Evolutionary conservation across 2,329 filamentous ascomycete genomes (phyloP).

Genomic region (Westerdykella sp.): DNA sequence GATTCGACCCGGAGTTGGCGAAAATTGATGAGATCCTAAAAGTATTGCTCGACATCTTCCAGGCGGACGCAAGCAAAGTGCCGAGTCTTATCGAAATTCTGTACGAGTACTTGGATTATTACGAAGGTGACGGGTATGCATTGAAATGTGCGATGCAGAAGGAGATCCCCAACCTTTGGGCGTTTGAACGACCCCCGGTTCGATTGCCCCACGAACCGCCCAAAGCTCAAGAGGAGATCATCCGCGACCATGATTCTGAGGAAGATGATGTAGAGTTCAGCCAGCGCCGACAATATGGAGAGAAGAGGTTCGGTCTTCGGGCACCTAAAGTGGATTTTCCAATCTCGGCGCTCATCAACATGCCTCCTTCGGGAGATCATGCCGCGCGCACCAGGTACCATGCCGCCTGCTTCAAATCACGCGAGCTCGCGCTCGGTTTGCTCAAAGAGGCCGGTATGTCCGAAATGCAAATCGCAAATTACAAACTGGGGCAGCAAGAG

Average conservation of each 20-base stretch:
- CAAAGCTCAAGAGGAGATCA: conserved; percentile 20
- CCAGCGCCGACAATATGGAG: conserved; percentile 27
- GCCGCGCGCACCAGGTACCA: conserved; percentile 18
- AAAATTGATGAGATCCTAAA: conserved; percentile 24
- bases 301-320: conserved; percentile 28
- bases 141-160: conserved; percentile 25
- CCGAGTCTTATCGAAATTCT: conserved; percentile 33
- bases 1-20: conserved; percentile 13
- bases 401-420: conserved; percentile 27
- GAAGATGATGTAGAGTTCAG: conserved; percentile 13
- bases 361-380: neutral
- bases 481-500: conserved; percentile 16
- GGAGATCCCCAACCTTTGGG: conserved; percentile 33
- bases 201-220: conserved; percentile 4
- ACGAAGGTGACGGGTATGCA: conserved; percentile 27
- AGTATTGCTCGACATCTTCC: conserved; percentile 28
- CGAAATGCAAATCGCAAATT: conserved; percentile 23
- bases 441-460: conserved; percentile 28
- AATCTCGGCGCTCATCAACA: conserved; percentile 21
- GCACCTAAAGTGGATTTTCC: conserved; percentile 17
- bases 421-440: conserved; percentile 24
- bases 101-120: conserved; percentile 30
- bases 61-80: conserved; percentile 19
- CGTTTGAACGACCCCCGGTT: conserved; percentile 28
- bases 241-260: conserved; percentile 13